Conservation (phyloP, 164 flowering plant genomes). For the Platanus orientalis region DNA sequence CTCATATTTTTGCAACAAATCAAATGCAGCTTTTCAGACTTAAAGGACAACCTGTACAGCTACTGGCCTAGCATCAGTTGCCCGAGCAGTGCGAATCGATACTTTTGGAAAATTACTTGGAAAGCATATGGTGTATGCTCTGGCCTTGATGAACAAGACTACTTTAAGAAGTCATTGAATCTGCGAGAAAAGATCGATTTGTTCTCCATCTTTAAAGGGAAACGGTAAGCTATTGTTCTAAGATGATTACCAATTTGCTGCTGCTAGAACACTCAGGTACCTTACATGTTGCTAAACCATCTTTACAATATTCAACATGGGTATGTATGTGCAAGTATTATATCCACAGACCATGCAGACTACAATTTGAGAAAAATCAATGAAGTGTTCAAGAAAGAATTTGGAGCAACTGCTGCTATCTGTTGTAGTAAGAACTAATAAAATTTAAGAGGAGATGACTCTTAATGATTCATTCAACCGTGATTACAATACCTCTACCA, state of each 20-base stretch:
- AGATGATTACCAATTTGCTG: no score
- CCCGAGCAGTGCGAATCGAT: constrained; percentile 9
- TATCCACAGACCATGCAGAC: constrained; percentile 7
- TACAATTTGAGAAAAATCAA: constrained; percentile 3
- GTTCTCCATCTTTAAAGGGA: constrained; percentile 7
- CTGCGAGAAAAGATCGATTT: no score
- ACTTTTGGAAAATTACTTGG: constrained; percentile 13
- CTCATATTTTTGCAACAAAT: no score
- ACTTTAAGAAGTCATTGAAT: constrained; percentile 12
- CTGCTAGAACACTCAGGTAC: no score
- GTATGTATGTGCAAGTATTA: constrained; percentile 7
- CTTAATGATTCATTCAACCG: no score
- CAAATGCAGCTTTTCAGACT: constrained; percentile 8
- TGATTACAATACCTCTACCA: no score
- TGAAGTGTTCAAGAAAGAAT: background rate
- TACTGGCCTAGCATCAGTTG: constrained; percentile 18
- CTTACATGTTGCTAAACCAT: no score
- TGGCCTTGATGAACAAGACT: constrained; percentile 9
- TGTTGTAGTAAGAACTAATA: constrained; percentile 6
- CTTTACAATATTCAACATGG: no score
- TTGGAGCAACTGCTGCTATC: constrained; percentile 13
- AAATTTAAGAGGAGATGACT: no score
- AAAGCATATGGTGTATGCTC: constrained; percentile 5
- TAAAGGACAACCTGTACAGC: constrained; percentile 1
- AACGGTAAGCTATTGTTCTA: constrained; percentile 8